These are phyloP conservation scores for Samsoniella hepiali DNA, from an alignment of 2,329 filamentous ascomycete genomes.

Conservation along the genomic window DNA sequence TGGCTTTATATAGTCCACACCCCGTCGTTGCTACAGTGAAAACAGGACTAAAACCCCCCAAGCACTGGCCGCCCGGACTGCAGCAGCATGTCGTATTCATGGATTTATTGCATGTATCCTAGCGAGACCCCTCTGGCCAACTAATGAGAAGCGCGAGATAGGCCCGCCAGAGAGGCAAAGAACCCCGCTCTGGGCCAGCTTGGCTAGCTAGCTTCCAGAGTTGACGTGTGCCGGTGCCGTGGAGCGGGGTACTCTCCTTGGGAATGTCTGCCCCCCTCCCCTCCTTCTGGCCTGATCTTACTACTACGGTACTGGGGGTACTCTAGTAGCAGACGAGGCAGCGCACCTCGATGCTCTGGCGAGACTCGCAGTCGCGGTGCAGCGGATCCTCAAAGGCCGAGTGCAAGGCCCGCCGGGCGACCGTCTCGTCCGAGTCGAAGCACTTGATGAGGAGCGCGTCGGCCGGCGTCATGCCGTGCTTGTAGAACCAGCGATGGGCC, in stretches of 20 bases:
- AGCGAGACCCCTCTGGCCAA: no score
- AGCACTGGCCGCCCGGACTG: not conserved
- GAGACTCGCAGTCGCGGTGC: slow-evolving; percentile 52
- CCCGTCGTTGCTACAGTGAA: not conserved
- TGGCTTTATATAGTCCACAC: slow-evolving; percentile 4
- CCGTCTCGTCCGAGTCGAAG: slow-evolving; percentile 57
- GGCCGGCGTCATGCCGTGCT: slow-evolving; percentile 47
- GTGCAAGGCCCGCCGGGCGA: slow-evolving; percentile 52
- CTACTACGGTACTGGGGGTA: not conserved
- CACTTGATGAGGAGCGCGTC: slow-evolving; percentile 60
- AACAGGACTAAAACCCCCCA: not conserved
- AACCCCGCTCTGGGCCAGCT: slow-evolving; percentile 14
- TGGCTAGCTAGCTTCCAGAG: not conserved
- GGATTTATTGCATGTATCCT: not conserved
- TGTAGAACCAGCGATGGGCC: slow-evolving; percentile 51
- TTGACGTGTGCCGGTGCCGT: not conserved
- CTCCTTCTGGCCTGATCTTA: no score
- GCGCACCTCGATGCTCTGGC: slow-evolving; percentile 64
- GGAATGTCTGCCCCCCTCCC: no score
- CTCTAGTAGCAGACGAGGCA: slow-evolving; percentile 59
- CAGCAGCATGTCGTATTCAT: not conserved
- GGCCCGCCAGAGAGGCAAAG: not conserved
- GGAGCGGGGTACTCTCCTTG: no score
- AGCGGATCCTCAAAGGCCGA: slow-evolving; percentile 49
- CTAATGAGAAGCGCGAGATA: slow-evolving; percentile 7